phyloP scores from a whole-genome alignment of 2,329 filamentous ascomycete species.

The Penicillium verrucosum region DNA sequence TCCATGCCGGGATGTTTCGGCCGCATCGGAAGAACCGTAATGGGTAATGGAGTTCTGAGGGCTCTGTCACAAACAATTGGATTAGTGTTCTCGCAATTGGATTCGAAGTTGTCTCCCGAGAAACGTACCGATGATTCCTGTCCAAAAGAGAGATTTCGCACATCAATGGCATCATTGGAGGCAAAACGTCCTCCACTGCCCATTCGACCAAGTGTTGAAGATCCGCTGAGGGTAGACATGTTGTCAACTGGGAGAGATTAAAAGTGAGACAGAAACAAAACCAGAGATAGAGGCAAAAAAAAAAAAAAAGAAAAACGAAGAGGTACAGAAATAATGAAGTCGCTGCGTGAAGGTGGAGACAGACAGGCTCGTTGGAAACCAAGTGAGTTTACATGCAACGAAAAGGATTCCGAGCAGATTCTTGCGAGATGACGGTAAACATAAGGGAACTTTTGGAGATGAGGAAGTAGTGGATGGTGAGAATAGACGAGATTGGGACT shows the following conservation, averaged over 20 bases:
- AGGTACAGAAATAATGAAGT: constrained; percentile 6
- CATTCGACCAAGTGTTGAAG: constrained; percentile 26
- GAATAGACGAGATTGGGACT: constrained; percentile 2
- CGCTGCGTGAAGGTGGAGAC: constrained; percentile 2
- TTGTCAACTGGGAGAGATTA: constrained; percentile 5
- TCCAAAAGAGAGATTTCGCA: constrained; percentile 19
- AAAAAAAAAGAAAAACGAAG: not conserved
- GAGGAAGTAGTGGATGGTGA: constrained; percentile 1
- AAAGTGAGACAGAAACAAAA: not conserved
- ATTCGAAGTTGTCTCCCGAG: not conserved
- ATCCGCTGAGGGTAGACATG: constrained; percentile 30
- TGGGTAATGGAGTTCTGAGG: constrained; percentile 26
- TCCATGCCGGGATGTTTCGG: constrained; percentile 36
- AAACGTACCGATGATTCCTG: constrained; percentile 29
- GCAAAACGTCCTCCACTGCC: constrained; percentile 18
- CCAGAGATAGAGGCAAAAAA: not conserved
- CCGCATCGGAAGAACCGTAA: constrained; percentile 29
- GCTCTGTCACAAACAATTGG: constrained; percentile 14
- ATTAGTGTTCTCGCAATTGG: not conserved
- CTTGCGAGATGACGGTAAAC: constrained; percentile 22
- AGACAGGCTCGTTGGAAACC: constrained; percentile 12
- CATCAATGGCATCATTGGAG: constrained; percentile 20
- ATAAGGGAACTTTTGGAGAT: constrained; percentile 14
- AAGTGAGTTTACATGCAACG: constrained; percentile 26
- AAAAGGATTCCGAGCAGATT: constrained; percentile 22